phyloP scores from a whole-genome alignment of 345 rosid genomes.

The Stellera chamaejasme region DNA sequence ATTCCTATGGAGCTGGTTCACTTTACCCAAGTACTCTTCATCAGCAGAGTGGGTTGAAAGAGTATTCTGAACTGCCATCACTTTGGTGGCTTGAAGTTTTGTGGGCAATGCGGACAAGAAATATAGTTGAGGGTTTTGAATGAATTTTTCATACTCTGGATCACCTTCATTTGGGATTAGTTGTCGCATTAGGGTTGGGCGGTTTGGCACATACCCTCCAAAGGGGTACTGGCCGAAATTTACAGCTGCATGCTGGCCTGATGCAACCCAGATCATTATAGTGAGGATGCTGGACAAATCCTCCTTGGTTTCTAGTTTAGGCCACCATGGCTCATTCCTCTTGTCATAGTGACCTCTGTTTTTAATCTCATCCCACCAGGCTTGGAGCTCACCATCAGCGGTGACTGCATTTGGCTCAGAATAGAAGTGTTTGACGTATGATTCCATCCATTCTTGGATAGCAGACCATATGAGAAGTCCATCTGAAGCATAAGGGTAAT shows the following conservation, averaged over 20 bases:
- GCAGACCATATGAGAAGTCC: slow-evolving; percentile 92
- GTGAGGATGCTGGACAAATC: slow-evolving; percentile 71
- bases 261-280: slow-evolving; percentile 77
- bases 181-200: slow-evolving; percentile 73
- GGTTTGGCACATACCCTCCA: slow-evolving; percentile 91
- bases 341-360: slow-evolving; percentile 85
- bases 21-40: slow-evolving; percentile 77
- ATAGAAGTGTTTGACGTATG: slow-evolving; percentile 73
- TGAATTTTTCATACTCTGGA: slow-evolving; percentile 52
- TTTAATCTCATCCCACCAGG: slow-evolving; percentile 94
- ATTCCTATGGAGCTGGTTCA: slow-evolving; percentile 38
- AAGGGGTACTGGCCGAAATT: slow-evolving; percentile 96
- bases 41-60: slow-evolving; percentile 83
- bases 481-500: slow-evolving; percentile 91
- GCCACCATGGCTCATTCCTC: slow-evolving; percentile 90
- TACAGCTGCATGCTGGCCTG: slow-evolving; percentile 92
- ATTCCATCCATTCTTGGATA: slow-evolving; percentile 58
- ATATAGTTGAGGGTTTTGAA: slow-evolving; percentile 53
- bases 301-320: slow-evolving; percentile 59
- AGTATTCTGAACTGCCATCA: slow-evolving; percentile 94
- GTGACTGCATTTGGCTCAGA: slow-evolving; percentile 42
- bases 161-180: slow-evolving; percentile 58
- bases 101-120: slow-evolving; percentile 71
- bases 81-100: slow-evolving; percentile 88
- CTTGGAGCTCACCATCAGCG: slow-evolving; percentile 74